Conservation (phyloP, 139 green algal species). For the Micractinium sp. region DNA sequence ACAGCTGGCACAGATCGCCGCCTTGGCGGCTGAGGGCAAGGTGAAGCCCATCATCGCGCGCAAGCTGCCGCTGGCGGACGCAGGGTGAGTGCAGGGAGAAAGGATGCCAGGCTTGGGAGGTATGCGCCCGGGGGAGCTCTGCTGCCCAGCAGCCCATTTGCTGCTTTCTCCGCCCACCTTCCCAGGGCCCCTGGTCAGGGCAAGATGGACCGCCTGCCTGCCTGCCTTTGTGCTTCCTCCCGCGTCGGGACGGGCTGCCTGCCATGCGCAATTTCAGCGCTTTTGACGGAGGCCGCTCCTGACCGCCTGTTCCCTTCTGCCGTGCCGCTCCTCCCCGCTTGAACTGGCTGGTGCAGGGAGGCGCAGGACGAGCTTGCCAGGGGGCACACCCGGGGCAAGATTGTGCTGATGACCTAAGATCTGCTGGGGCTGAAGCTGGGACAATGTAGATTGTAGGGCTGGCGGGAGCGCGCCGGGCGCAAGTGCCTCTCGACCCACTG, state of each 20-base stretch:
- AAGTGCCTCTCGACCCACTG: no score
- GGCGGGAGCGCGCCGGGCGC: no score
- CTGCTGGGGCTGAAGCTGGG: no score
- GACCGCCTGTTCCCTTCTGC: not conserved
- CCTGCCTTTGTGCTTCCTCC: not conserved
- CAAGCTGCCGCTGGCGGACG: slow-evolving; percentile 40
- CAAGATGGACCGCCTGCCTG: not conserved
- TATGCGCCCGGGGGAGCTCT: no score
- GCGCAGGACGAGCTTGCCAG: slow-evolving; percentile 39
- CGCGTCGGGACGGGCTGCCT: not conserved
- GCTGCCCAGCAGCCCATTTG: not conserved
- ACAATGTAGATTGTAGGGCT: no score
- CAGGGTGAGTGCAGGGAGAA: not conserved
- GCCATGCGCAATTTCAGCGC: not conserved
- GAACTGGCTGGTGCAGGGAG: slow-evolving; percentile 7
- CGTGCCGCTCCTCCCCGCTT: not conserved
- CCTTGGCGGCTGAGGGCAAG: slow-evolving; percentile 38
- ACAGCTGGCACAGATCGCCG: slow-evolving; percentile 37
- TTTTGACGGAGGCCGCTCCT: not conserved
- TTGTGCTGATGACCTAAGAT: slow-evolving; percentile 30
- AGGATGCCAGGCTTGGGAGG: not conserved
- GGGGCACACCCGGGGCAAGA: slow-evolving; percentile 49
- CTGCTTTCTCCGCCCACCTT: not conserved
- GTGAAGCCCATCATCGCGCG: slow-evolving; percentile 35
- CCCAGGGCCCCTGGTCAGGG: not conserved